These are phyloP conservation scores for Pseudogymnoascus sp. DNA, from an alignment of 2,329 filamentous ascomycete genomes.

Conservation along the genomic window DNA sequence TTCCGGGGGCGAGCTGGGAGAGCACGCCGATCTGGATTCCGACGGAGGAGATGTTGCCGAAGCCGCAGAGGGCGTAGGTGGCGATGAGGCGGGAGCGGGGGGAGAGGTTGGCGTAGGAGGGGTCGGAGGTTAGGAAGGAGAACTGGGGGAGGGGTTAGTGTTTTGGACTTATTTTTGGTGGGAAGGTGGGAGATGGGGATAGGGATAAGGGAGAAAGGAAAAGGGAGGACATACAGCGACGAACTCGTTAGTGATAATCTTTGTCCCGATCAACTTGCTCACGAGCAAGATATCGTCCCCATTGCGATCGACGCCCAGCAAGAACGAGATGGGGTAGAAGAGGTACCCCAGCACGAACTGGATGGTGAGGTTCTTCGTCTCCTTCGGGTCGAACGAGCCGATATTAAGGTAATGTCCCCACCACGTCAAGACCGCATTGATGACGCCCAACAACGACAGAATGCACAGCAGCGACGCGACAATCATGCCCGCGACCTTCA, in stretches of 20 bases:
- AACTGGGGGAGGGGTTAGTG: too few species aligned
- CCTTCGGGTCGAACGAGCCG: constrained; percentile 39
- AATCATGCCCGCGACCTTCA: constrained; percentile 83
- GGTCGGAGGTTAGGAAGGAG: constrained; percentile 40
- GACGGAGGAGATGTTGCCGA: constrained; percentile 79
- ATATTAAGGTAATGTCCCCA: constrained; percentile 74
- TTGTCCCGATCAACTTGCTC: constrained; percentile 69
- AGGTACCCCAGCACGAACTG: constrained; percentile 70
- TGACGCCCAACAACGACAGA: constrained; percentile 63
- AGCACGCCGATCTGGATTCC: constrained; percentile 87
- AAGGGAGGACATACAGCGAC: constrained; percentile 18
- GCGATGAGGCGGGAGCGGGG: constrained; percentile 70
- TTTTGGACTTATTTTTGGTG: too few species aligned
- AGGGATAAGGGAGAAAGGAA: background rate
- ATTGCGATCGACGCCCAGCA: constrained; percentile 67
- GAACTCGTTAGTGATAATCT: constrained; percentile 58
- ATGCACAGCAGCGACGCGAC: constrained; percentile 73
- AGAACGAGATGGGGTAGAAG: constrained; percentile 68
- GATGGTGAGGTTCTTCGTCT: constrained; percentile 50
- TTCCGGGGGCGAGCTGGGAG: constrained; percentile 66
- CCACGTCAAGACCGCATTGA: constrained; percentile 74
- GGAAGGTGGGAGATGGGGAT: too few species aligned
- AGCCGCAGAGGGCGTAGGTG: constrained; percentile 76
- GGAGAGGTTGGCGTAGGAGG: constrained; percentile 49
- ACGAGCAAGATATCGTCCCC: constrained; percentile 57